These are phyloP conservation scores for Eimeria sp. DNA, from an alignment of 169 alveolate species.

Conservation along the genomic window DNA sequence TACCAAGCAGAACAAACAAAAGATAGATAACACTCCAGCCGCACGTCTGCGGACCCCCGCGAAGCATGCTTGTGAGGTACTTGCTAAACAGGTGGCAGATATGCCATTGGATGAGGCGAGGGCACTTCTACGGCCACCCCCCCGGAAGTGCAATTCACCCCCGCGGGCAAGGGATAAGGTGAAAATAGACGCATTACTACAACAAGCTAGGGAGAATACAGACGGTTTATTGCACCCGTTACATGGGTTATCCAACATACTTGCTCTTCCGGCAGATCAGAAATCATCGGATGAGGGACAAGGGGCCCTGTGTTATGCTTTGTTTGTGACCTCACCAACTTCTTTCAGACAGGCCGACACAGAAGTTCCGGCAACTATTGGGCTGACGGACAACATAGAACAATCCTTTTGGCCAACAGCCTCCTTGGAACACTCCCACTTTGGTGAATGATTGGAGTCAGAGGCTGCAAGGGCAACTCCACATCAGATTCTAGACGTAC, in stretches of 20 bases:
- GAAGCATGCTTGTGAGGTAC: neutral
- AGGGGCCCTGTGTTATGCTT: too few relatives aligned
- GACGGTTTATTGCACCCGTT: neutral
- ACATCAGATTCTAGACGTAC: neutral
- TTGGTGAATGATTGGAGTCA: neutral
- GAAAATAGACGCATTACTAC: neutral
- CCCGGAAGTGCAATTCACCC: neutral
- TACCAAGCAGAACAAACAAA: neutral
- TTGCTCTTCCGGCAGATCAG: too few relatives aligned
- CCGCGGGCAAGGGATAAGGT: neutral
- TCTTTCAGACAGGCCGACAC: too few relatives aligned
- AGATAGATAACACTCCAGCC: neutral
- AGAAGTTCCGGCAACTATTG: too few relatives aligned
- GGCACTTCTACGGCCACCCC: neutral
- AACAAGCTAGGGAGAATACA: neutral
- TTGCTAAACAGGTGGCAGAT: neutral
- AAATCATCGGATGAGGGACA: too few relatives aligned
- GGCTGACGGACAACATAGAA: too few relatives aligned
- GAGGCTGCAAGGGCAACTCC: neutral
- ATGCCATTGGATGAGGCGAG: neutral
- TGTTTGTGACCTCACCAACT: too few relatives aligned
- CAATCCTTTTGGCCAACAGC: neutral
- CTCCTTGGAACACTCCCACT: neutral
- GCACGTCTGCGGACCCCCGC: neutral
- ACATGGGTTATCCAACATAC: neutral